Evolutionary conservation across 2,329 filamentous ascomycete species (phyloP).

Genomic region (Xylaria sp.): DNA sequence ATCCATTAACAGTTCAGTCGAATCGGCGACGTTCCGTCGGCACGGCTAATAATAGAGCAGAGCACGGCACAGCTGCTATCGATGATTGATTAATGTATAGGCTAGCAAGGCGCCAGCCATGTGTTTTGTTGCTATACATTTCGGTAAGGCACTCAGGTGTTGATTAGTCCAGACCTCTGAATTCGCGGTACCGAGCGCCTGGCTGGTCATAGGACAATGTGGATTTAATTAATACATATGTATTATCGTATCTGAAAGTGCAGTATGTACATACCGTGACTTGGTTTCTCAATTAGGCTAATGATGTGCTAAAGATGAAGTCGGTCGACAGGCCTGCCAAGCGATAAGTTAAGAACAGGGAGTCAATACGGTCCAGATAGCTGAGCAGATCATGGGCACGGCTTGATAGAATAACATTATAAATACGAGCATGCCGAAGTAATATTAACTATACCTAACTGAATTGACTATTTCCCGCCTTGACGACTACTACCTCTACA

Average conservation of each 20-base stretch:
- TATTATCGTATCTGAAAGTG: slow-evolving; percentile 3
- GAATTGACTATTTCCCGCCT: neutral
- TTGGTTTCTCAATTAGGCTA: slow-evolving; percentile 29
- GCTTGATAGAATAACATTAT: neutral
- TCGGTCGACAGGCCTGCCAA: slow-evolving; percentile 14
- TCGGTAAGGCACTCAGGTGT: neutral
- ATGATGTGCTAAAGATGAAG: slow-evolving; percentile 19
- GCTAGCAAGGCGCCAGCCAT: neutral
- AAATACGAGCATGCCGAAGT: neutral
- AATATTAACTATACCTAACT: neutral
- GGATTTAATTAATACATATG: slow-evolving; percentile 7
- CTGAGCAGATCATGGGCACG: neutral
- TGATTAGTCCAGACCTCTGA: slow-evolving; percentile 12
- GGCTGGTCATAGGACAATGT: neutral
- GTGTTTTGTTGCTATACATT: neutral
- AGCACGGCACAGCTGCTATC: neutral
- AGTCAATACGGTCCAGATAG: neutral
- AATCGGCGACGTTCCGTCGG: slow-evolving; percentile 16
- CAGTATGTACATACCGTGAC: neutral
- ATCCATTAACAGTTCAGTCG: neutral
- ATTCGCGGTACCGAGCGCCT: slow-evolving; percentile 19
- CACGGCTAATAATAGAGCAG: slow-evolving; percentile 26
- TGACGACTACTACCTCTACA: neutral
- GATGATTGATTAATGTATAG: slow-evolving; percentile 4
- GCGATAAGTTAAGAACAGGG: slow-evolving; percentile 8